Evolutionary conservation across 208 protist species (phyloP), one percentile per base, ranked within the genome.

Genomic region (Trypanosomatidae sp.): DNA sequence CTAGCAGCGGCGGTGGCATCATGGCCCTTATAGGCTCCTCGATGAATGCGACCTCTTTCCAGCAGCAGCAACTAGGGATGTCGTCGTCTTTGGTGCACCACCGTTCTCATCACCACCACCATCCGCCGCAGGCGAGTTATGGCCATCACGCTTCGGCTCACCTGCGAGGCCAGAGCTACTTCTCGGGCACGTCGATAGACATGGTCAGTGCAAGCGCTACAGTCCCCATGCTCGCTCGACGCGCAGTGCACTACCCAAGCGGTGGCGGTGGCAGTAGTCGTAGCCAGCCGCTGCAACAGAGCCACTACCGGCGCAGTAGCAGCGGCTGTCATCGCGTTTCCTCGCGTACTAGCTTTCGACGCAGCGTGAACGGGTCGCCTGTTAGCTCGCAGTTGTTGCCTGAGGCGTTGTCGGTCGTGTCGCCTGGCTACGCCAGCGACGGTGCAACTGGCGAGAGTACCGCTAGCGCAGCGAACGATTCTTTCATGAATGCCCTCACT

Each of bases 331-430:
- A 64, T 15, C 41, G 36, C 25, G 49, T 41, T 13, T 62, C 73
- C 5, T 73, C 60, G 10, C 55, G 22, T 33, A 65, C 59, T 19
- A 79, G 68, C 28, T 47, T 36, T 44, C 74, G 68, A 7, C 62
- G 65, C 52, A 79, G 74, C 33, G 17, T 15, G 28, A 73, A 39
- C 22, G 50, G 43, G n/a, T 79, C 74, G 28, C 68, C 68, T 15
- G 66, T 53, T 28, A 73, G 41, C 50, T 79, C 74, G 44, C 74
- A 73, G 68, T 55, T 46, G 39, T 41, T 70, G 12, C 66, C 74
- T 10, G 62, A 69, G 3, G 36, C 53, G 41, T 41, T 64, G 0
- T n/a, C 50, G 36, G 47, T 55, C 3, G 25, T 39, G 44, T 46
- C 30, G 36, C 65, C 66, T n/a, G 49, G 28, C 28, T 41, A 17